These are phyloP conservation scores for Amaranthus tricolor DNA, from an alignment of 179 eudicot genomes.

Conservation along the genomic window DNA sequence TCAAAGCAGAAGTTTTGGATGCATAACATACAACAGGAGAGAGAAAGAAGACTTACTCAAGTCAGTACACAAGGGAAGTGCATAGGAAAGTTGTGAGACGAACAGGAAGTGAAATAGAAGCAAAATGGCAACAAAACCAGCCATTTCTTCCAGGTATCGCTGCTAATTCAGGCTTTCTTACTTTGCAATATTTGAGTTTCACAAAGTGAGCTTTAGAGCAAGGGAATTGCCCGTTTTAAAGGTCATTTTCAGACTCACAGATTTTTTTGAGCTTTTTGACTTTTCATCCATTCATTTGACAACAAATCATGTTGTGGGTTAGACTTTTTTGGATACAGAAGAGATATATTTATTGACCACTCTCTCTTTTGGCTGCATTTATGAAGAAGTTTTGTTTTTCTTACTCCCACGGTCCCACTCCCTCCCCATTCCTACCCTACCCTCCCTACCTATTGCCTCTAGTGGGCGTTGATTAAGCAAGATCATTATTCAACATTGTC, in stretches of 20 bases:
- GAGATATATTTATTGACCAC: conserved; percentile 10
- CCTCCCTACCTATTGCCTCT: background rate
- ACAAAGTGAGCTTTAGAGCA: background rate
- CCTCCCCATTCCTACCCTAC: background rate
- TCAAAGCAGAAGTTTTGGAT: background rate
- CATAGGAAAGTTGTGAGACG: conserved; percentile 33
- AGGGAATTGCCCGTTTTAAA: conserved; percentile 17
- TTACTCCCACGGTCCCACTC: background rate
- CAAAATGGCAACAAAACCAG: conserved; percentile 28
- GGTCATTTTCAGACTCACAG: conserved; percentile 22
- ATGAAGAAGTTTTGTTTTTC: background rate
- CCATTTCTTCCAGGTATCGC: conserved; percentile 21
- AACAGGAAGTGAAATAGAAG: conserved; percentile 35
- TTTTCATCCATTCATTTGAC: conserved; percentile 8
- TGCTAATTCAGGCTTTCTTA: background rate
- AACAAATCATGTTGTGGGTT: conserved; percentile 14
- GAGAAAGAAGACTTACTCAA: conserved; percentile 48
- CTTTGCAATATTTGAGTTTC: background rate
- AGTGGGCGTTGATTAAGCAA: no score
- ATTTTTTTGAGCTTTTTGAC: conserved; percentile 27
- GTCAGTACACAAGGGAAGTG: conserved; percentile 74
- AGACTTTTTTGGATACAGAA: conserved; percentile 16
- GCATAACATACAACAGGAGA: background rate
- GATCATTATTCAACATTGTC: no score
- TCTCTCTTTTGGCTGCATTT: background rate